These are phyloP conservation scores for Scorias spongiosa DNA, from an alignment of 2,329 filamentous ascomycete genomes.

Conservation along the genomic window DNA sequence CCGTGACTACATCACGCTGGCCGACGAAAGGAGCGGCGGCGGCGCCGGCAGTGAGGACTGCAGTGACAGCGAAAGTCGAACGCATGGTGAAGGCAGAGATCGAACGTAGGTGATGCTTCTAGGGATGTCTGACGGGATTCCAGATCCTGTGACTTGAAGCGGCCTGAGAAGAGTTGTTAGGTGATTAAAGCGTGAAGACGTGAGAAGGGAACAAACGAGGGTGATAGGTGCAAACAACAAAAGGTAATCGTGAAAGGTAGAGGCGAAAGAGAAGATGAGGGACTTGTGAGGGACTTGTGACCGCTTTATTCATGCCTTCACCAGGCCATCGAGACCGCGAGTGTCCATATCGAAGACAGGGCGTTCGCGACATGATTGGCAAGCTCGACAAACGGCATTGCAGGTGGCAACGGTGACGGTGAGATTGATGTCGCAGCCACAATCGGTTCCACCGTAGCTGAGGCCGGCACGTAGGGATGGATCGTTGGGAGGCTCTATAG, in stretches of 20 bases:
- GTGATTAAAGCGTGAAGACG: not conserved
- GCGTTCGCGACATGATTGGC: too few species aligned
- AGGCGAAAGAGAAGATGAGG: not conserved
- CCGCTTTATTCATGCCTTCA: too few species aligned
- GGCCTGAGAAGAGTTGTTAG: not conserved
- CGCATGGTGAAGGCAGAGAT: slow-evolving; percentile 18
- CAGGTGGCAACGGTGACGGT: not conserved
- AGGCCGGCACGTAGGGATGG: not conserved
- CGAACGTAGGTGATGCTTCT: slow-evolving; percentile 8
- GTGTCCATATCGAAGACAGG: too few species aligned
- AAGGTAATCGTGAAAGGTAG: not conserved
- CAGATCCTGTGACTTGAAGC: not conserved
- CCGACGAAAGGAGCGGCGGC: slow-evolving; percentile 19
- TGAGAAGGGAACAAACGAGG: not conserved
- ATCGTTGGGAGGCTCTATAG: not conserved
- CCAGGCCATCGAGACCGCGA: too few species aligned
- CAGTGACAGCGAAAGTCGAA: slow-evolving; percentile 18
- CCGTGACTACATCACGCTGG: slow-evolving; percentile 14
- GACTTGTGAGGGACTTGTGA: not conserved
- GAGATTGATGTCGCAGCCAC: not conserved
- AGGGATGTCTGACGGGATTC: not conserved
- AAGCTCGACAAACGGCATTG: not conserved
- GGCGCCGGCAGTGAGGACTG: slow-evolving; percentile 21
- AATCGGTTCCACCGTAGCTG: not conserved
- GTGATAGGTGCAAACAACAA: not conserved